A percentile compares a stretch with the other conserved stretches of the same genome.
These are phyloP conservation scores for Tolypocladium tundrense DNA, from an alignment of 2,329 filamentous ascomycete genomes.

Conservation along the genomic window DNA sequence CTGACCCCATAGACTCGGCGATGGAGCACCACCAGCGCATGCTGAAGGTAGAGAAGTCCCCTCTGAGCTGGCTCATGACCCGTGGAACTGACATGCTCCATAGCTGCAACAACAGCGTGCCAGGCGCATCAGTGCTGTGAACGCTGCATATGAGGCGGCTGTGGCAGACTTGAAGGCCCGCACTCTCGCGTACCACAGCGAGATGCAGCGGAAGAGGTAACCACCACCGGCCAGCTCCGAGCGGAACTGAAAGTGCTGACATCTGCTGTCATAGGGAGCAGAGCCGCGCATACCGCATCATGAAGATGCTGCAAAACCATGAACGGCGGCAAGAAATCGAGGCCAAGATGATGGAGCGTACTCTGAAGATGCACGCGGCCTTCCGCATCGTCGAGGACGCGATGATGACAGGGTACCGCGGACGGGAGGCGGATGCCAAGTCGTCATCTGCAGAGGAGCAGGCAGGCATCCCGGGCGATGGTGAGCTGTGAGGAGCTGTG, in stretches of 20 bases:
- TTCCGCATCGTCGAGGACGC: slow-evolving; percentile 15
- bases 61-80: background rate
- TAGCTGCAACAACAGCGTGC: slow-evolving; percentile 21
- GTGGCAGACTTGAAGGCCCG: slow-evolving; percentile 14
- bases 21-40: slow-evolving; percentile 1
- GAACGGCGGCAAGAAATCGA: slow-evolving; percentile 17
- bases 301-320: slow-evolving; percentile 30
- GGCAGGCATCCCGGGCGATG: background rate
- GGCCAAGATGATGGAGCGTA: slow-evolving; percentile 13
- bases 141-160: slow-evolving; percentile 12
- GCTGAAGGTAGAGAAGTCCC: background rate
- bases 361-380: slow-evolving; percentile 6
- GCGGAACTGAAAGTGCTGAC: background rate
- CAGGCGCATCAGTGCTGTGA: slow-evolving; percentile 12
- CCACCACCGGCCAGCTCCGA: background rate
- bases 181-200: slow-evolving; percentile 10
- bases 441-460: background rate
- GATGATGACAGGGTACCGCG: slow-evolving; percentile 18
- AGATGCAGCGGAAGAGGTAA: slow-evolving; percentile 8
- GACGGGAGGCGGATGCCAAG: slow-evolving; percentile 14
- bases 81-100: background rate
- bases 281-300: background rate
- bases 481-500: background rate
- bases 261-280: background rate
- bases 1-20: background rate